Evolutionary conservation across 345 rosid genomes (phyloP).

Genomic region (Salix suchowensis): DNA sequence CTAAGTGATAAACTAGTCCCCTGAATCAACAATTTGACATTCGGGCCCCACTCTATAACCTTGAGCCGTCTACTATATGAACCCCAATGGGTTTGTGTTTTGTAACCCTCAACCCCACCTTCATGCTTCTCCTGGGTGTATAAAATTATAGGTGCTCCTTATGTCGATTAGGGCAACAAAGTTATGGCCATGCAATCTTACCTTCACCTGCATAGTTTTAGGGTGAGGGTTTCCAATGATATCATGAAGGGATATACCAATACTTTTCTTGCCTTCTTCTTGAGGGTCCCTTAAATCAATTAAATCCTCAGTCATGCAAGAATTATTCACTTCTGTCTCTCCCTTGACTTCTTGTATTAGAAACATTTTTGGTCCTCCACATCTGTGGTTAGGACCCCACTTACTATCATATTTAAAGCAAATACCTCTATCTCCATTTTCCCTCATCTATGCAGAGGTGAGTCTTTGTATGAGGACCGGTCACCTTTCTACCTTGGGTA

Average conservation of each 20-base stretch:
- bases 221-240: neutral
- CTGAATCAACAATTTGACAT: no score
- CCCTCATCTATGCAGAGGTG: no score
- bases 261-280: neutral
- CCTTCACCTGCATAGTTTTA: neutral
- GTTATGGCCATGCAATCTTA: no score
- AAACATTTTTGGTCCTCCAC: neutral
- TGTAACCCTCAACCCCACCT: neutral
- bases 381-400: neutral
- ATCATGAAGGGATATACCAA: neutral
- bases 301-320: no score
- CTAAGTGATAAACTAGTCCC: fast-evolving
- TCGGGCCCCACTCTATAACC: no score
- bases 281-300: neutral
- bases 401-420: no score
- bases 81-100: neutral
- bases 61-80: no score
- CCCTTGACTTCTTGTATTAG: no score
- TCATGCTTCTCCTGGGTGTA: neutral
- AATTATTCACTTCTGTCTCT: no score
- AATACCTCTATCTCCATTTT: no score
- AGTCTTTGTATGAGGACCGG: no score
- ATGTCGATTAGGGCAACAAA: neutral
- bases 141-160: neutral
- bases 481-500: fast-evolving